Percentiles rank a stretch among this genome's conserved stretches.
Conservation (phyloP, 305 asterid species). For the Fraxinus albicans region DNA sequence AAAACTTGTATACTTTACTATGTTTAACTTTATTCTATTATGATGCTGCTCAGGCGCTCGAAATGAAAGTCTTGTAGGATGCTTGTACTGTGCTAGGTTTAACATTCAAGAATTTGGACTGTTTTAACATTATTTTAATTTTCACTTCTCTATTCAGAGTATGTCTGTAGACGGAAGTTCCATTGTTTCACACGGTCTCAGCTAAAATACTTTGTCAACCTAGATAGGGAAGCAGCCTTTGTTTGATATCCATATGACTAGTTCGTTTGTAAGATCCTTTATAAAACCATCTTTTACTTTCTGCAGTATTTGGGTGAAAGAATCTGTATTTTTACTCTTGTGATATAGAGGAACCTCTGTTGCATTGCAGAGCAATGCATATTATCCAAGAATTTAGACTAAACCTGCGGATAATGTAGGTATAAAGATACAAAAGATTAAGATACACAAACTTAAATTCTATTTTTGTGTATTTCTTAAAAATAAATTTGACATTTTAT, state of each 20-base stretch:
- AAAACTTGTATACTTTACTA: not conserved
- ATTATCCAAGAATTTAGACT: too few relatives aligned
- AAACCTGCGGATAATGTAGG: not conserved
- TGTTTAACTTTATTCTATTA: not conserved
- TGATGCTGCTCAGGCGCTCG: not conserved
- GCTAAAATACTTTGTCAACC: not conserved
- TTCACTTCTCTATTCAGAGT: not conserved
- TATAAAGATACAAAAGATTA: not conserved
- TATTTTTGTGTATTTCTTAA: not conserved
- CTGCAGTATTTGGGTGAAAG: too few relatives aligned
- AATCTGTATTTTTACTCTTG: too few relatives aligned
- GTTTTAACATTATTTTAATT: not conserved
- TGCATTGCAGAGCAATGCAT: not conserved
- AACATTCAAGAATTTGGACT: not conserved
- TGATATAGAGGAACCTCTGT: not conserved
- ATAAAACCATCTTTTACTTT: not conserved
- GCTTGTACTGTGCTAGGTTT: not conserved
- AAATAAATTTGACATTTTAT: not conserved
- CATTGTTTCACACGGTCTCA: not conserved
- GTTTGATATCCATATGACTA: too few relatives aligned
- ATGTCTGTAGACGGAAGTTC: not conserved
- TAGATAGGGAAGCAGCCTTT: not conserved
- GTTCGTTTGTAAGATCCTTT: not conserved
- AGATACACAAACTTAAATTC: not conserved
- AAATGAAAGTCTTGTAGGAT: not conserved